Evolutionary conservation across 495 filamentous ascomycete species (phyloP), one percentile per base, ranked within the genome.

Genomic region (Bryoglossum gracile): DNA sequence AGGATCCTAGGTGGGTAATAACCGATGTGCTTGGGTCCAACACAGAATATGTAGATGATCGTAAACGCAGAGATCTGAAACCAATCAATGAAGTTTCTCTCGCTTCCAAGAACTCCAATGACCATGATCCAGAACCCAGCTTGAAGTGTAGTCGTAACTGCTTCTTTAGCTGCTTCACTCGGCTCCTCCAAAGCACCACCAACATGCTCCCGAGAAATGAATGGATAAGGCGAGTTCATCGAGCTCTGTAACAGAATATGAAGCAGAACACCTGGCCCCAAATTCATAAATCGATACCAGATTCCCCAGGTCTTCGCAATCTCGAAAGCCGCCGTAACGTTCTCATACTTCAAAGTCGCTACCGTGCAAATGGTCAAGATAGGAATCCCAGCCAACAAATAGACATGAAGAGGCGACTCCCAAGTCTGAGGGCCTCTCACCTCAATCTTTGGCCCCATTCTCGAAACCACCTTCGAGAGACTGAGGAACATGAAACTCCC

Each of bases 1-100:
- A 53, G 10, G 8, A 48, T 6, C 41, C 55, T 18, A 17, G 50
- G 55, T 13, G 55, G 55, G 30, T 53, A 57, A 40, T 53, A 57
- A 8, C 55, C 55, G 19, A 57, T 54, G 36, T 53, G 50, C 28
- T 42, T 51, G 19, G 50, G 45, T 6, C 55, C 55, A 19, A 48
- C 46, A 38, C 40, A 35, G 41, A 48, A 36, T 30, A 50, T 32
- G 36, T 57, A 57, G 10, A 57, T 33, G 13, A 54, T 10, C 2
- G 37, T 40, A 13, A 53, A 57, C 21, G 49, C 25, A 17, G 50
- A 14, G 28, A 44, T 42, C 40, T 57, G 55, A 6, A 51, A 10
- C 55, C 55, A 57, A 30, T 50, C 46, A 21, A 57, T 17, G 26
- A 57, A 24, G 13, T 22, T 54, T 8, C 35, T n/a, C 16, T 53